Percentiles rank a stretch among this genome's conserved stretches.
phyloP scores from a whole-genome alignment of 176 grass and related monocot genomes.

The sorghum (Sorghum bicolor) region Sorghum_bicolor_NCBIv3 NC_012871.2:67566501-67567000 shows the following conservation, averaged over 20 bases:
- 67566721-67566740: conserved; percentile 46
- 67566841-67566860: conserved; percentile 60
- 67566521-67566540: conserved; percentile 16
- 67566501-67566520: conserved; percentile 48
- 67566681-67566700: conserved; percentile 56
- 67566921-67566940: conserved; percentile 10
- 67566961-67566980: conserved; percentile 29
- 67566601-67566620: conserved; percentile 32
- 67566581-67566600: conserved; percentile 36
- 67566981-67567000: conserved; percentile 35
- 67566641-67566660: conserved; percentile 59
- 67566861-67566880: conserved; percentile 41
- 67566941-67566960: background rate
- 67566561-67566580: conserved; percentile 2
- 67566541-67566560: conserved; percentile 17
- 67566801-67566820: conserved; percentile 31
- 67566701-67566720: conserved; percentile 45
- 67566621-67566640: conserved; percentile 25
- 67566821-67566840: conserved; percentile 53
- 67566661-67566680: conserved; percentile 54
- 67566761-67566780: conserved; percentile 40
- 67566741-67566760: conserved; percentile 34
- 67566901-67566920: conserved; percentile 47
- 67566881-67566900: conserved; percentile 60
- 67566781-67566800: conserved; percentile 42